Evolutionary conservation across 768 basidiomycete species (phyloP).

Genomic region (Punctularia strigosozonata): DNA sequence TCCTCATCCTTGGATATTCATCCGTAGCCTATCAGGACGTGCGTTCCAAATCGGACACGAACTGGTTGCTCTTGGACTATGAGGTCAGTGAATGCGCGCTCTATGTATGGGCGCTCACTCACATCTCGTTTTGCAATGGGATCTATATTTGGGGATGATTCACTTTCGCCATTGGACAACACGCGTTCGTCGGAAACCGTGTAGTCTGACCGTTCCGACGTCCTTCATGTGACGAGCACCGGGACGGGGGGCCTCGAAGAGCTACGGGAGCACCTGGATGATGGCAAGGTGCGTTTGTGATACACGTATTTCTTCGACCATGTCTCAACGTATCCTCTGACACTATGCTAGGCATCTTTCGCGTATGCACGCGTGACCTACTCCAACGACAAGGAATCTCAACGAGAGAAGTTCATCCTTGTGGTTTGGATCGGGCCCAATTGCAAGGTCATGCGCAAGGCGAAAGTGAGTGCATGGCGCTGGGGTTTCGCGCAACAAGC

Average conservation of each 20-base stretch:
- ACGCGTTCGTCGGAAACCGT: conserved; percentile 2
- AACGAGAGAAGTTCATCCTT: conserved; percentile 82
- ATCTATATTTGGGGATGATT: neutral
- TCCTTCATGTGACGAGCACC: conserved; percentile 62
- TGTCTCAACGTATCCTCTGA: too few relatives aligned
- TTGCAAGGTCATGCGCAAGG: conserved; percentile 88
- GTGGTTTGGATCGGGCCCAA: conserved; percentile 73
- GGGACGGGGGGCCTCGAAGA: conserved; percentile 74
- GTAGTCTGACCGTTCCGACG: conserved; percentile 70
- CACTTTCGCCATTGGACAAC: neutral
- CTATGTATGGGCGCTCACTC: neutral
- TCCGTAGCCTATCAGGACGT: conserved; percentile 75
- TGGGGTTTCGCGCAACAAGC: too few relatives aligned
- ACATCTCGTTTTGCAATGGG: neutral
- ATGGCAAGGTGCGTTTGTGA: too few relatives aligned
- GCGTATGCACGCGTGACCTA: conserved; percentile 80
- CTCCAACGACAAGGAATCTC: conserved; percentile 77
- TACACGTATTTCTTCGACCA: too few relatives aligned
- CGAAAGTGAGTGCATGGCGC: conserved; percentile 62
- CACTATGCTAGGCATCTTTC: too few relatives aligned
- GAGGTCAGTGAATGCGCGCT: conserved; percentile 32
- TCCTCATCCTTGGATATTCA: conserved; percentile 10
- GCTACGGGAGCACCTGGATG: conserved; percentile 59
- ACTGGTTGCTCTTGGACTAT: conserved; percentile 88
- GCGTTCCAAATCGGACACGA: conserved; percentile 72